phyloP scores from a whole-genome alignment of 495 filamentous ascomycete genomes.

The Oidiodendron maius region DNA sequence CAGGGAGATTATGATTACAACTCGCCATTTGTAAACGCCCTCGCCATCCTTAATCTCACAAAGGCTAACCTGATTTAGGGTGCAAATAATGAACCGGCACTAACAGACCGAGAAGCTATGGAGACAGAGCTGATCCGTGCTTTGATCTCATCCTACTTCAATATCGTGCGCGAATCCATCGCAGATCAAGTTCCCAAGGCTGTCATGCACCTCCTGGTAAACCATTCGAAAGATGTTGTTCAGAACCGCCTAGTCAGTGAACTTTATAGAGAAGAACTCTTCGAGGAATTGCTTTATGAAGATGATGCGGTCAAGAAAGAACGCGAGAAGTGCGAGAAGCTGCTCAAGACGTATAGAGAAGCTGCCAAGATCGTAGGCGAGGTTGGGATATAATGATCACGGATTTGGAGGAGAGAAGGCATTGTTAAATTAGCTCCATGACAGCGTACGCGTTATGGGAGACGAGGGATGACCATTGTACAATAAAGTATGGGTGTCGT shows the following conservation, averaged over 20 bases:
- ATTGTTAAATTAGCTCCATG: slow-evolving; percentile 16
- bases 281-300: slow-evolving; percentile 91
- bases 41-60: background rate
- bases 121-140: slow-evolving; percentile 96
- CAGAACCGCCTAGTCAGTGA: slow-evolving; percentile 95
- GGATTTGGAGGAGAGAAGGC: background rate
- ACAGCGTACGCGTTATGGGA: slow-evolving; percentile 10
- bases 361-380: slow-evolving; percentile 97
- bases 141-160: slow-evolving; percentile 95
- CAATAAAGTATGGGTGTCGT: slow-evolving; percentile 21
- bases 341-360: slow-evolving; percentile 90
- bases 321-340: slow-evolving; percentile 93
- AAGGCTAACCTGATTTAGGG: slow-evolving; percentile 32
- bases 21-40: slow-evolving; percentile 54
- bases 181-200: slow-evolving; percentile 98
- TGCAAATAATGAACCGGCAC: slow-evolving; percentile 62
- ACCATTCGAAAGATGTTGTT: slow-evolving; percentile 94
- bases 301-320: slow-evolving; percentile 96
- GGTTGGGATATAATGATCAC: slow-evolving; percentile 57
- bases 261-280: slow-evolving; percentile 89
- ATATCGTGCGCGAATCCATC: slow-evolving; percentile 94
- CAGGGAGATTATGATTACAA: slow-evolving; percentile 42
- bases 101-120: slow-evolving; percentile 92
- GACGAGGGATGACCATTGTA: slow-evolving; percentile 18
- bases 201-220: slow-evolving; percentile 97